phyloP scores from a whole-genome alignment of 805 yeast genomes.

The Ogataea corticis region DNA sequence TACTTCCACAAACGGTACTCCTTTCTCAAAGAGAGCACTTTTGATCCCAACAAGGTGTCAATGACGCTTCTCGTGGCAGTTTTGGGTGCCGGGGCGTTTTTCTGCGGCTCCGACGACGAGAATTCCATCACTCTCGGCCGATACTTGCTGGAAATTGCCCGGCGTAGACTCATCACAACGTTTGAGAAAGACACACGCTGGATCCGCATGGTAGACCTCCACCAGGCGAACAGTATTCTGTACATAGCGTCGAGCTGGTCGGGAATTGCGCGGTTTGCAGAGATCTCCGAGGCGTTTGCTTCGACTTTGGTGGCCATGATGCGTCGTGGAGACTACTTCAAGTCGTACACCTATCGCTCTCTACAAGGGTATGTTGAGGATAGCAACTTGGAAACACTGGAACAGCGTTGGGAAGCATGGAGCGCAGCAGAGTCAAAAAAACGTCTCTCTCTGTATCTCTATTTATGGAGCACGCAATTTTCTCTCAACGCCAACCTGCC shows the following conservation, averaged over 20 bases:
- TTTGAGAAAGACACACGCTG: constrained; percentile 5
- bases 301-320: constrained; percentile 11
- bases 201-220: constrained; percentile 7
- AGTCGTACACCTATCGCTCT: constrained; percentile 5
- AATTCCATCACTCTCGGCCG: constrained; percentile 6
- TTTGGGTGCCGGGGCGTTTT: constrained; percentile 11
- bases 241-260: constrained; percentile 11
- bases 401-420: constrained; percentile 7
- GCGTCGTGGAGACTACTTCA: constrained; percentile 10
- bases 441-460: constrained; percentile 5
- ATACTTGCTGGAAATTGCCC: constrained; percentile 7
- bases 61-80: constrained; percentile 6
- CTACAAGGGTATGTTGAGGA: constrained; percentile 6
- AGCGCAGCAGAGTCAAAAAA: constrained; percentile 5
- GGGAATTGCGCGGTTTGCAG: constrained; percentile 13
- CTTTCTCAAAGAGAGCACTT: constrained; percentile 1
- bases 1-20: constrained; percentile 10
- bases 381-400: neutral
- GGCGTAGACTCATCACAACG: constrained; percentile 7
- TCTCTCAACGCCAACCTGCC: constrained; percentile 8
- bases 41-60: constrained; percentile 6
- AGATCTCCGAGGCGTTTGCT: constrained; percentile 11
- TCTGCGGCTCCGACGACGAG: constrained; percentile 9
- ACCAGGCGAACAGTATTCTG: constrained; percentile 9
- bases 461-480: constrained; percentile 11